Base-by-base conservation (phyloP, 179 eudicot genomes). In the Corrigiola litoralis region DNA sequence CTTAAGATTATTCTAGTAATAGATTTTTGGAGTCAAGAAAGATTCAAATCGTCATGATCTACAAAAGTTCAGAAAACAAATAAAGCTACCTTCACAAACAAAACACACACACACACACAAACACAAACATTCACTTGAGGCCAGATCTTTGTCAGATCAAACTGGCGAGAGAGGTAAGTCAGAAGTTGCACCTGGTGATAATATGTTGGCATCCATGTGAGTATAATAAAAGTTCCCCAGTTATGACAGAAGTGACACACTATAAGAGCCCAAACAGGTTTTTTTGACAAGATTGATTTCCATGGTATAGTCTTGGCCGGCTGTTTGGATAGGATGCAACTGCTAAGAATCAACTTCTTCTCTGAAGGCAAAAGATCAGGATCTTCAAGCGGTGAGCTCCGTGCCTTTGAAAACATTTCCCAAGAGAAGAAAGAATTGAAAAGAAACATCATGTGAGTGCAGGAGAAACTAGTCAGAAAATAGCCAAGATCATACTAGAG, bases 191-290 rank as follows among this genome's bases (percentile, higher is more conserved):
- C 99, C 96, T 94, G 99, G 75, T 94, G 82, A 66, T 94, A 94
- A 49, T 94, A 94, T 10, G 99, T 94, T 10, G 99, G 99, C 99
- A 94, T 94, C 99, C 99, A 94, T 28, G 99, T 94, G 20, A 94
- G 86, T 57, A 94, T 74, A 57, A 94, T 94, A 67, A 94, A 94
- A n/a, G 99, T 94, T 55, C 99, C 99, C 96, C 96, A 94, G 53
- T 94, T 94, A 75, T 94, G 99, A 75, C 99, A 94, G 80, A 94
- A 94, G 60, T 94, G 99, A 60, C 74, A 94, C 51, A 85, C 90
- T 54, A 94, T 94, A 68, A 94, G 67, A 16, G 99, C 99, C 99
- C 99, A 94, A 8, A 94, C 99, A 38, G 99, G 97, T 42, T 77
- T 44, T 67, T 94, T 90, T 27, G 99, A 90, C 79, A 94, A 77